Conservation (phyloP, 2,329 filamentous ascomycete species). For the Chaetomium olivaceum region DNA sequence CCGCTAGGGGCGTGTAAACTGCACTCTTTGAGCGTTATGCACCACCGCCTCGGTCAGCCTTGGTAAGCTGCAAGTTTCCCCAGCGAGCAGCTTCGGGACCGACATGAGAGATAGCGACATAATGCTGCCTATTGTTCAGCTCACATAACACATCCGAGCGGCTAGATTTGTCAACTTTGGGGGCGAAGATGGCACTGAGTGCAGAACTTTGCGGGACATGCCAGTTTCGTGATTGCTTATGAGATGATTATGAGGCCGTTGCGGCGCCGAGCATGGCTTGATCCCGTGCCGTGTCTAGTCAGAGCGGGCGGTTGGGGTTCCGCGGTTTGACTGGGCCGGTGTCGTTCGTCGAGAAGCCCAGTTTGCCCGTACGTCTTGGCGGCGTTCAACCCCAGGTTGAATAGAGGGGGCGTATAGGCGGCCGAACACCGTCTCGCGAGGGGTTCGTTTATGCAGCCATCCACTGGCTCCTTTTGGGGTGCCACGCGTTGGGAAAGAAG, state of each 20-base stretch:
- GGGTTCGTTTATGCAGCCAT: neutral
- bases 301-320: neutral
- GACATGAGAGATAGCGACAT: conserved; percentile 19
- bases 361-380: neutral
- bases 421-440: neutral
- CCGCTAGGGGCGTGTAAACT: neutral
- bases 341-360: neutral
- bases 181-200: conserved; percentile 4
- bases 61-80: conserved; percentile 12
- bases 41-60: neutral
- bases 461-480: neutral
- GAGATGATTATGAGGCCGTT: conserved; percentile 32
- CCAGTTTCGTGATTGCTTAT: conserved; percentile 28
- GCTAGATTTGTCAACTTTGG: conserved; percentile 1
- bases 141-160: neutral
- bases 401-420: neutral
- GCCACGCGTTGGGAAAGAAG: neutral
- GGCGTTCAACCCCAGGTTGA: neutral
- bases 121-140: conserved; percentile 28
- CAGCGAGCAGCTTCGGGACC: conserved; percentile 22
- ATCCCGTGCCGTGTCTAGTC: conserved; percentile 31
- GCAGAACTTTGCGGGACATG: neutral
- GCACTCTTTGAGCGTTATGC: neutral
- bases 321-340: neutral
- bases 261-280: conserved; percentile 13